phyloP scores from a whole-genome alignment of 1,284 basidiomycete species.

The Baeospora myosura region DNA sequence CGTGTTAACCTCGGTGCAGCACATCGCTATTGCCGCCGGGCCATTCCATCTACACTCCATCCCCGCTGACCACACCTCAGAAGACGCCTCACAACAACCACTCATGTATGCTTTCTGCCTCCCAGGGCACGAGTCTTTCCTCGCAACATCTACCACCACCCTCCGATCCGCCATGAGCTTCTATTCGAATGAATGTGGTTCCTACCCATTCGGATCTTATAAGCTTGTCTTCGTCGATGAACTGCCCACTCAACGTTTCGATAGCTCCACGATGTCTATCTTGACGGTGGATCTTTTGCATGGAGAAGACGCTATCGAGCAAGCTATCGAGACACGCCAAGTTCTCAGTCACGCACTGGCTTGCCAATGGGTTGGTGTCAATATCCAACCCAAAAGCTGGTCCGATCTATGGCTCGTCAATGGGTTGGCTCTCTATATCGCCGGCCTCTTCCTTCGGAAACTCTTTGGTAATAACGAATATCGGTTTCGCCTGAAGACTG shows the following conservation, averaged over 20 bases:
- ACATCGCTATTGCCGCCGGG: constrained; percentile 92
- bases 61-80: constrained; percentile 46
- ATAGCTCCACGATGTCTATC: constrained; percentile 80
- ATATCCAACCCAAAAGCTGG: constrained; percentile 92
- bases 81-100: constrained; percentile 70
- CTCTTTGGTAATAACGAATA: constrained; percentile 97
- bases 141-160: constrained; percentile 66
- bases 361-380: constrained; percentile 96
- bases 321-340: constrained; percentile 87
- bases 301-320: constrained; percentile 87
- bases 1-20: constrained; percentile 87
- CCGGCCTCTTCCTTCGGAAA: constrained; percentile 81
- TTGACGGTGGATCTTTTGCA: constrained; percentile 82
- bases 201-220: constrained; percentile 94
- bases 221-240: constrained; percentile 96
- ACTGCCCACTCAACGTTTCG: constrained; percentile 71
- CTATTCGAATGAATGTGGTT: constrained; percentile 88
- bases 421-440: constrained; percentile 87
- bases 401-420: constrained; percentile 96
- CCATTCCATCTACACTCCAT: constrained; percentile 84
- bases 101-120: constrained; percentile 90
- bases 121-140: constrained; percentile 74
- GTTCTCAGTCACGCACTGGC: constrained; percentile 83
- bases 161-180: constrained; percentile 88
- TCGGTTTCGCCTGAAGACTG: constrained; percentile 90